Evolutionary conservation across 176 grass and related monocot species (phyloP).

Genomic region (Bothriochloa decipiens): DNA sequence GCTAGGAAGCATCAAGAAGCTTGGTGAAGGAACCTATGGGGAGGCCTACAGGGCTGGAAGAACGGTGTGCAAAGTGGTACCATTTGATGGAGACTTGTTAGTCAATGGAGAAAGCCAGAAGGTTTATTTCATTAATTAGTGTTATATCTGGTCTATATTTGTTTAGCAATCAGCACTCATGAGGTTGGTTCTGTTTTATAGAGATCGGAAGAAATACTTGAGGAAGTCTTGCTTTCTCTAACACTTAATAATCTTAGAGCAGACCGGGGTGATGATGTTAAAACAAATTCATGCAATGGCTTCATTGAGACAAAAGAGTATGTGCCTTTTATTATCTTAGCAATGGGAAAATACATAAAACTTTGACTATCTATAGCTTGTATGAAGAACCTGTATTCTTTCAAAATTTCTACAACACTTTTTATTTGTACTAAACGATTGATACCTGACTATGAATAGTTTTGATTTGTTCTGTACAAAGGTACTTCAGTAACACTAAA

Average conservation of each 20-base stretch:
- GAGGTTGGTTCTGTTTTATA: slow-evolving; percentile 45
- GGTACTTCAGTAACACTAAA: slow-evolving; percentile 14
- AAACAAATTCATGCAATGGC: slow-evolving; percentile 67
- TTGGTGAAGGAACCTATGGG: slow-evolving; percentile 95
- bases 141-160: slow-evolving; percentile 13
- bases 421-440: slow-evolving; percentile 24
- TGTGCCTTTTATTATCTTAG: slow-evolving; percentile 22
- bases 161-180: slow-evolving; percentile 51
- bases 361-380: slow-evolving; percentile 7
- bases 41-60: slow-evolving; percentile 85
- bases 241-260: slow-evolving; percentile 85
- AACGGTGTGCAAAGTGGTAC: slow-evolving; percentile 90
- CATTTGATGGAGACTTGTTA: slow-evolving; percentile 75
- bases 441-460: neutral
- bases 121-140: slow-evolving; percentile 54
- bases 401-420: neutral
- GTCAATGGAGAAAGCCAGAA: slow-evolving; percentile 95
- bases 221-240: slow-evolving; percentile 89
- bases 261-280: slow-evolving; percentile 27
- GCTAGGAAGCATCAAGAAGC: slow-evolving; percentile 61
- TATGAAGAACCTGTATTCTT: slow-evolving; percentile 10
- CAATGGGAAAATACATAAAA: slow-evolving; percentile 21
- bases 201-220: slow-evolving; percentile 91
- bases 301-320: slow-evolving; percentile 98
- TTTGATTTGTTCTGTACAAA: slow-evolving; percentile 11